Evolutionary conservation across 306 rosid genomes (phyloP).

Genomic region (Ochetophila trinervis): DNA sequence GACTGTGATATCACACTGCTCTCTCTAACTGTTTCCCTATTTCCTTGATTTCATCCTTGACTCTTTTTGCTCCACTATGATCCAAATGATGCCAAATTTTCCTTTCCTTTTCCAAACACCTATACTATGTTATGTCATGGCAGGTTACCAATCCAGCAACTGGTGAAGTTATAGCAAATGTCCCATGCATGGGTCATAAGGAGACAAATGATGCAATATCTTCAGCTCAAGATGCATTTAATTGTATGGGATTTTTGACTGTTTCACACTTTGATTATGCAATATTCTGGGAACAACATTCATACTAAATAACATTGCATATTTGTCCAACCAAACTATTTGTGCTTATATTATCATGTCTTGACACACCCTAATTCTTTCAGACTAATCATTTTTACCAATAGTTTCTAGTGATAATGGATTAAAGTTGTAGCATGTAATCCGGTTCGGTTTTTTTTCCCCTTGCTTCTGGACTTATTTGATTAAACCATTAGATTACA

Average conservation of each 20-base stretch:
- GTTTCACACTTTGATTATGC: slow-evolving; percentile 17
- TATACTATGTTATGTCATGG: slow-evolving; percentile 16
- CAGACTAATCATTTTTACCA: too few relatives aligned
- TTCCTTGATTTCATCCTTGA: not conserved
- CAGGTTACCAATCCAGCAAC: slow-evolving; percentile 93
- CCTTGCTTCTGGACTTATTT: too few relatives aligned
- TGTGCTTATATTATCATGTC: not conserved
- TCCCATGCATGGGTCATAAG: slow-evolving; percentile 80
- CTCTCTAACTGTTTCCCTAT: not conserved
- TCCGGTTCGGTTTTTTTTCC: too few relatives aligned
- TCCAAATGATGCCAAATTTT: not conserved
- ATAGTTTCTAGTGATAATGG: too few relatives aligned
- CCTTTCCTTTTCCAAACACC: not conserved
- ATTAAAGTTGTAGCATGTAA: too few relatives aligned
- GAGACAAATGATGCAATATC: slow-evolving; percentile 95
- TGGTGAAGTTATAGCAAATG: slow-evolving; percentile 78
- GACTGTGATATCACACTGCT: not conserved
- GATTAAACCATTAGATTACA: too few relatives aligned
- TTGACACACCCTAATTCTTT: not conserved
- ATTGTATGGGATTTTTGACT: slow-evolving; percentile 45
- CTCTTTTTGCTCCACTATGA: not conserved
- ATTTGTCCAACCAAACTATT: not conserved
- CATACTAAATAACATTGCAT: not conserved
- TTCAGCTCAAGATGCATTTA: slow-evolving; percentile 69
- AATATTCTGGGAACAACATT: slow-evolving; percentile 8